Conservation (phyloP, 2,329 filamentous ascomycete genomes). For the Microsporum canis region DNA sequence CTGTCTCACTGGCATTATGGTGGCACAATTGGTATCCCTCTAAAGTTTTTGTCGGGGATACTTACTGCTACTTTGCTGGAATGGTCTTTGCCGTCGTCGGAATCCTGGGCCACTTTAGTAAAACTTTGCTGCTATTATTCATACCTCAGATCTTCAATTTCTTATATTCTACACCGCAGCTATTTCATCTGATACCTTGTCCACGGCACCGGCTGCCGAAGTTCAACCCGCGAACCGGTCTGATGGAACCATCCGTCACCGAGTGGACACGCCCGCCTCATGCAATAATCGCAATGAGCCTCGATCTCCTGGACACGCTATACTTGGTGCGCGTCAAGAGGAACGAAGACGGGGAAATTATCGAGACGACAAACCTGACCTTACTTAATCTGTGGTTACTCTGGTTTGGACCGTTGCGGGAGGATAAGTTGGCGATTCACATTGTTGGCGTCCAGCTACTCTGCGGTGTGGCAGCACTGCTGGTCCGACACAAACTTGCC, state of each 20-base stretch:
- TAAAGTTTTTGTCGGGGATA: constrained; percentile 91
- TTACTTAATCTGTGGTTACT: constrained; percentile 93
- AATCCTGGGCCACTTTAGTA: constrained; percentile 95
- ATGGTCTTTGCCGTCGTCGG: constrained; percentile 98
- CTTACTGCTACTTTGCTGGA: constrained; percentile 98
- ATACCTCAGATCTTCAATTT: constrained; percentile 96
- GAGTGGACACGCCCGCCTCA: constrained; percentile 63
- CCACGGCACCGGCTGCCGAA: constrained; percentile 82
- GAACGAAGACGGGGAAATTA: constrained; percentile 58
- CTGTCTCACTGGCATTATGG: constrained; percentile 76
- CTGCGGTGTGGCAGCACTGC: constrained; percentile 69
- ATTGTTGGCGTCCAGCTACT: constrained; percentile 66
- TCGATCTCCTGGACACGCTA: constrained; percentile 59
- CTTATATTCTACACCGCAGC: constrained; percentile 79
- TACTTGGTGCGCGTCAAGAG: constrained; percentile 56
- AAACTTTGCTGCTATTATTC: constrained; percentile 82
- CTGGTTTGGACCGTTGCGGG: constrained; percentile 82
- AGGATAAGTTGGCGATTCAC: constrained; percentile 70
- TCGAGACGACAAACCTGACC: constrained; percentile 80
- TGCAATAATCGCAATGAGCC: constrained; percentile 47
- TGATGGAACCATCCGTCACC: constrained; percentile 78
- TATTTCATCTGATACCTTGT: constrained; percentile 83
- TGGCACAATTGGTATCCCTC: constrained; percentile 94
- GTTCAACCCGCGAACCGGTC: constrained; percentile 73
- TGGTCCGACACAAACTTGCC: constrained; percentile 75